Evolutionary conservation across 1,284 basidiomycete species (phyloP).

Genomic region (Spongiforma sp.): DNA sequence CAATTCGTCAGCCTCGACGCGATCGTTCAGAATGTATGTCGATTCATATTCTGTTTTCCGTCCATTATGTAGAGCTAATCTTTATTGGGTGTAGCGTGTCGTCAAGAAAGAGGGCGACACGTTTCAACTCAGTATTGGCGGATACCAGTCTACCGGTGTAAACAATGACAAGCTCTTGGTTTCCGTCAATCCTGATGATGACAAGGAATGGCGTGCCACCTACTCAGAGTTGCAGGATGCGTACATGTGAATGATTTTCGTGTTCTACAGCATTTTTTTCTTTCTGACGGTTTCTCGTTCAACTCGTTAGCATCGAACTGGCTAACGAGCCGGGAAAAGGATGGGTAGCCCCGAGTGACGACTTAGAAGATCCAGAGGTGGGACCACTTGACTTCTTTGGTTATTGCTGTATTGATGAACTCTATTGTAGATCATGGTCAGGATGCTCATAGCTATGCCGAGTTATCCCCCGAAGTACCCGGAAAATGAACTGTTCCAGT

Average conservation of each 20-base stretch:
- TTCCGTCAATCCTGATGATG: background rate
- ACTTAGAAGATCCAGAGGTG: no score
- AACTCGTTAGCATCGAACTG: background rate
- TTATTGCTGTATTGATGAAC: background rate
- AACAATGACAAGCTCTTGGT: fast-evolving
- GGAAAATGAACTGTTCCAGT: background rate
- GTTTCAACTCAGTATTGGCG: background rate
- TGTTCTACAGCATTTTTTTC: background rate
- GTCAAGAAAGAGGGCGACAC: background rate
- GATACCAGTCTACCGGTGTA: background rate
- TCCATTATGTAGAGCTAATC: no score
- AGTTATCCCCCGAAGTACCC: background rate
- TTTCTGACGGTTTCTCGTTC: background rate
- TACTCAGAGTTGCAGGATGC: fast-evolving
- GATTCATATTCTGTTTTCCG: no score
- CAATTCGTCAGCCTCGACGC: no score
- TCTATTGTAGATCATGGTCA: background rate
- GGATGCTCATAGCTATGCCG: background rate
- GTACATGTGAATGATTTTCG: background rate
- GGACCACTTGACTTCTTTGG: no score
- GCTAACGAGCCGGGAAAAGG: background rate
- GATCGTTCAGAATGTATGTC: no score
- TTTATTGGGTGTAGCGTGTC: background rate
- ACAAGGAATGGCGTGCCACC: background rate
- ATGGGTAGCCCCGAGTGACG: no score